Base-by-base conservation (phyloP, 768 basidiomycete species). In the Russula sp. region DNA sequence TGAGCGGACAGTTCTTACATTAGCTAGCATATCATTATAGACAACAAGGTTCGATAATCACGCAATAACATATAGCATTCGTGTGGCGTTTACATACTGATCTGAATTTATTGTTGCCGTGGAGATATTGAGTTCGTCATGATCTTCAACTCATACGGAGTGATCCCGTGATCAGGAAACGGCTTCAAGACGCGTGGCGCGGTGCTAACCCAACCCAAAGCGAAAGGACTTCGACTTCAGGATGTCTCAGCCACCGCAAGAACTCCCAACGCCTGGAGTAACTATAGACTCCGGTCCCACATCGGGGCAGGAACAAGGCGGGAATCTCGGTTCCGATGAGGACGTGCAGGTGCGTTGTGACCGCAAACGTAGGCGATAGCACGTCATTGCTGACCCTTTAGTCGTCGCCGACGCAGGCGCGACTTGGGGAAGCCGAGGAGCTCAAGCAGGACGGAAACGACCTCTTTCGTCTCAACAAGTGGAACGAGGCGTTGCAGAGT, bases 391-490 rank as follows among this genome's bases (percentile, higher is more conserved):
- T 42, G 16, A 44, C 37, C 9, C 18, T 44, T 54, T 9, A 14
- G 16, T 16, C 32, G 13, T 27, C 27, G 16, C 50, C 42, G 35
- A 59, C 57, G 59, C 40, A 86, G 84, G 73, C 75, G 61, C 72
- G 68, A 55, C 74, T 89, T 14, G 70, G 66, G 35, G 75, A 77
- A 64, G 88, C 87, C 16, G 81, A 82, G 32, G 80, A 82, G 52
- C 74, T 87, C 57, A 97, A 95, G 73, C 73, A 75, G 8, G 81
- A 87, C 70, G 94, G 93, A 18, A 96, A 94, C 66, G 80, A 81
- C 3, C 75, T 78, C 64, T 96, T 93, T 74, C 85, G 84, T 52
- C 74, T 81, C 20, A 74, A 79, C 44, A 75, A 79, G 64, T 91
- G 89, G 86, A 77, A 80, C 32, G 83, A 86, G 66, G 92, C 94